These are phyloP conservation scores for Geopyxis carbonaria DNA, from an alignment of 495 filamentous ascomycete genomes.

Conservation along the genomic window DNA sequence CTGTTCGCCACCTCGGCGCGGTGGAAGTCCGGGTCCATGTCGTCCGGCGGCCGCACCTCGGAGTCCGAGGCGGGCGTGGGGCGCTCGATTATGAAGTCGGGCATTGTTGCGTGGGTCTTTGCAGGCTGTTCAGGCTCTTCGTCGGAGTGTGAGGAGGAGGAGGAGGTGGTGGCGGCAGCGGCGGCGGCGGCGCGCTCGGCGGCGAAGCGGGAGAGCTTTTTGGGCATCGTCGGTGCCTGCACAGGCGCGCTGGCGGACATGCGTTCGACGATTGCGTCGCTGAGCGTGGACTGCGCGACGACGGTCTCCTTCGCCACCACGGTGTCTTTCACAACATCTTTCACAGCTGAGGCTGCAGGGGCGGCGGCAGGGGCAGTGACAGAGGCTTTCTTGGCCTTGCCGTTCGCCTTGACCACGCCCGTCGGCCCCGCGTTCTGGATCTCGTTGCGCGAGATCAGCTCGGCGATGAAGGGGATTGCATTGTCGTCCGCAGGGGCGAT, in stretches of 20 bases:
- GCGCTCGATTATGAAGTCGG: constrained; percentile 14
- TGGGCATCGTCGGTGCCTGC: constrained; percentile 14
- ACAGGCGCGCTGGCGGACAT: neutral
- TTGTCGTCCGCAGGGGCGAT: constrained; percentile 26
- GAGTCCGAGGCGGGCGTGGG: neutral
- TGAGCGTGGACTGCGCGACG: constrained; percentile 10
- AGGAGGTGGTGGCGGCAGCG: constrained; percentile 22
- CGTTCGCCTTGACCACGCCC: neutral
- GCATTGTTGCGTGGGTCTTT: constrained; percentile 15
- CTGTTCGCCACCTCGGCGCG: constrained; percentile 62
- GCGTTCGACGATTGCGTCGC: constrained; percentile 19
- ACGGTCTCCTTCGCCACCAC: constrained; percentile 2
- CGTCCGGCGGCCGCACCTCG: constrained; percentile 41
- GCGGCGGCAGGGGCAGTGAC: no score
- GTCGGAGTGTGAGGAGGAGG: neutral
- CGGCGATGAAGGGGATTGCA: constrained; percentile 20
- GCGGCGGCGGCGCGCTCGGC: constrained; percentile 18
- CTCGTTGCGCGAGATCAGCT: constrained; percentile 21
- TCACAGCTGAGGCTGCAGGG: no score
- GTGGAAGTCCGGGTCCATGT: constrained; percentile 54
- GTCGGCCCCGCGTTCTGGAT: constrained; percentile 22
- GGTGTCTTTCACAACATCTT: neutral
- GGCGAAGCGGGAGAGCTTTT: constrained; percentile 31
- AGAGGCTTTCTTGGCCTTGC: neutral
- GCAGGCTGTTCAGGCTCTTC: neutral